These are phyloP conservation scores for Primulina eburnea DNA, from an alignment of 257 asterid species.

Conservation along the genomic window DNA sequence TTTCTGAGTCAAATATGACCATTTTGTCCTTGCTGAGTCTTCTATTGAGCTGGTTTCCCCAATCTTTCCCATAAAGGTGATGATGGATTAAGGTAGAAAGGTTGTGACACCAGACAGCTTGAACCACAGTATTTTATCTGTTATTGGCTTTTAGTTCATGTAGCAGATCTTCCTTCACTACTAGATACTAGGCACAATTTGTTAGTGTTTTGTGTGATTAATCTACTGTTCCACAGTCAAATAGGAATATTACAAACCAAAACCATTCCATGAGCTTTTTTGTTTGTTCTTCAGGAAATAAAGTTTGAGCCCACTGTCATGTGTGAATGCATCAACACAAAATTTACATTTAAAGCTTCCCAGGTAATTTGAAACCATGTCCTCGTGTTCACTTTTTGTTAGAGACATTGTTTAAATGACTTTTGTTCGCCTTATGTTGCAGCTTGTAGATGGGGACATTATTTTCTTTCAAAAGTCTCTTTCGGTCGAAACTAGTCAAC, in stretches of 20 bases:
- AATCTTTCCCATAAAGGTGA: neutral
- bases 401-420: conserved; percentile 10
- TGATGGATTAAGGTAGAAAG: neutral
- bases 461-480: conserved; percentile 48
- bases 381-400: conserved; percentile 5
- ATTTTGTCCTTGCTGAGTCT: conserved; percentile 10
- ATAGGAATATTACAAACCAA: conserved; percentile 14
- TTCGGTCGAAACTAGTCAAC: conserved; percentile 31
- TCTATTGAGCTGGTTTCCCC: conserved; percentile 6
- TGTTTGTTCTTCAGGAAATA: conserved; percentile 38
- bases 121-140: conserved; percentile 4
- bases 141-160: neutral
- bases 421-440: conserved; percentile 26
- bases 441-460: conserved; percentile 60
- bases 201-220: neutral
- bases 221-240: conserved; percentile 15
- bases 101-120: neutral
- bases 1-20: neutral
- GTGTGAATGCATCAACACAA: conserved; percentile 49
- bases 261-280: neutral
- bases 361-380: conserved; percentile 36
- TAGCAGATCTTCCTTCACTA: neutral
- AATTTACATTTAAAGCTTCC: conserved; percentile 34
- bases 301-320: conserved; percentile 43
- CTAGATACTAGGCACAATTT: conserved; percentile 14